Percentiles rank a stretch among this genome's conserved stretches.
phyloP scores from a whole-genome alignment of 2,329 filamentous ascomycete genomes.

The Rhexocercosporidium sp. region DNA sequence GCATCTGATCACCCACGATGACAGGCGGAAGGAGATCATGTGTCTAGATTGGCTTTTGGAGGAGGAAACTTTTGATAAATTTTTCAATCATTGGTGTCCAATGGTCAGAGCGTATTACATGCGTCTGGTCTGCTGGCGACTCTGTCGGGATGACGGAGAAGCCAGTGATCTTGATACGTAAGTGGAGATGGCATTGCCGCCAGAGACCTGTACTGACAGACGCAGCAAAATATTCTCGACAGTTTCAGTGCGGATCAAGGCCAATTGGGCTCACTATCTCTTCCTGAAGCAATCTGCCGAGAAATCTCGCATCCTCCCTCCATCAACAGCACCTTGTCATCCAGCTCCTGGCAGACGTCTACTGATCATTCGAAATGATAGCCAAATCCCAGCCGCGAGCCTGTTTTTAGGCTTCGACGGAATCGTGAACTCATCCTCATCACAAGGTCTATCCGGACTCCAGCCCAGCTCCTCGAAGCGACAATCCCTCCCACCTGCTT shows the following conservation, averaged over 20 bases:
- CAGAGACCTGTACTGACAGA: constrained; percentile 32
- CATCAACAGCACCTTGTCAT: constrained; percentile 69
- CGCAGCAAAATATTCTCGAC: constrained; percentile 61
- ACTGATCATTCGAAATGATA: constrained; percentile 73
- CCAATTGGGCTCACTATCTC: constrained; percentile 68
- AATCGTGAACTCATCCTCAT: constrained; percentile 42
- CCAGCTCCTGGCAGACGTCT: constrained; percentile 72
- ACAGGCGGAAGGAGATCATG: constrained; percentile 61
- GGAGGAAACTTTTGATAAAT: constrained; percentile 65
- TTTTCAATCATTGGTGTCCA: constrained; percentile 78
- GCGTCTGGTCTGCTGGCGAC: constrained; percentile 72
- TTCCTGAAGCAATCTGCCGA: constrained; percentile 63
- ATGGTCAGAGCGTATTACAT: constrained; percentile 81
- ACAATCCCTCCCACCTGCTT: constrained; percentile 30
- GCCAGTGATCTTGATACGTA: constrained; percentile 60
- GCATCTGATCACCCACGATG: constrained; percentile 61
- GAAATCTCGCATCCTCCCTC: constrained; percentile 51
- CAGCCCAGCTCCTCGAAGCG: constrained; percentile 35
- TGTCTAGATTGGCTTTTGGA: constrained; percentile 68
- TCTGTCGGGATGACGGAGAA: constrained; percentile 65
- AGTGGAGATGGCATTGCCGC: constrained; percentile 41
- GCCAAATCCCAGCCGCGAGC: constrained; percentile 37
- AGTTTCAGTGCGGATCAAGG: constrained; percentile 60
- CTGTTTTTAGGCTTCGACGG: constrained; percentile 69
- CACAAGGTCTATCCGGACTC: constrained; percentile 18